A percentile compares a stretch with the other conserved stretches of the same genome.
Evolutionary conservation across 2,329 filamentous ascomycete species (phyloP).

Genomic region (Fusarium xyrophilum): DNA sequence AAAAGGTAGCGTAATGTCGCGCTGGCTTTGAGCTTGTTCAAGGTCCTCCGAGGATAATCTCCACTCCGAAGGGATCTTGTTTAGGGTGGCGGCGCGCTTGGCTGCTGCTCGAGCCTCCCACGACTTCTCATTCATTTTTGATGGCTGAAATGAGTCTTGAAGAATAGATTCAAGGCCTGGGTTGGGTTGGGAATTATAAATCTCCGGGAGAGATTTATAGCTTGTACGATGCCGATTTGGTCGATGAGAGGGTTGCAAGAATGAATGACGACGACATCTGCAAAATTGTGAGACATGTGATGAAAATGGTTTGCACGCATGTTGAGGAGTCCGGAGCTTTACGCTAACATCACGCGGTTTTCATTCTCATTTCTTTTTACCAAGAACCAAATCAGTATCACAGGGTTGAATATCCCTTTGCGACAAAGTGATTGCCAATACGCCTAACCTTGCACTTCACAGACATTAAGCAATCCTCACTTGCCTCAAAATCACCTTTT

Average conservation of each 20-base stretch:
- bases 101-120: conserved; percentile 31
- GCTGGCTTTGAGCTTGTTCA: conserved; percentile 6
- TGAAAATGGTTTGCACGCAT: rapidly evolving
- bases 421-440: rapidly evolving
- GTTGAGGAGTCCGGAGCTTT: rapidly evolving
- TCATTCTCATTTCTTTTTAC: no score
- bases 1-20: conserved; percentile 27
- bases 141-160: rapidly evolving
- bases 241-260: rapidly evolving
- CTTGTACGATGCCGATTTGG: rapidly evolving
- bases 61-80: conserved; percentile 34
- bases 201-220: rapidly evolving
- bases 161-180: not conserved
- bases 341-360: no score
- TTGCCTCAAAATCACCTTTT: not conserved
- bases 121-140: rapidly evolving
- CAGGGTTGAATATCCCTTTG: no score
- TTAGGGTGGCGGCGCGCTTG: conserved; percentile 23
- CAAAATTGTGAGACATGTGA: not conserved
- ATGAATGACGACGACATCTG: conserved; percentile 11
- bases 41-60: conserved; percentile 23
- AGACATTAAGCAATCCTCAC: not conserved
- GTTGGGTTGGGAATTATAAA: rapidly evolving
- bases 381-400: no score
- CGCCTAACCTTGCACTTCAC: rapidly evolving